Base-by-base conservation (phyloP, 208 protist genomes). In the Borovskyia barvae region DNA sequence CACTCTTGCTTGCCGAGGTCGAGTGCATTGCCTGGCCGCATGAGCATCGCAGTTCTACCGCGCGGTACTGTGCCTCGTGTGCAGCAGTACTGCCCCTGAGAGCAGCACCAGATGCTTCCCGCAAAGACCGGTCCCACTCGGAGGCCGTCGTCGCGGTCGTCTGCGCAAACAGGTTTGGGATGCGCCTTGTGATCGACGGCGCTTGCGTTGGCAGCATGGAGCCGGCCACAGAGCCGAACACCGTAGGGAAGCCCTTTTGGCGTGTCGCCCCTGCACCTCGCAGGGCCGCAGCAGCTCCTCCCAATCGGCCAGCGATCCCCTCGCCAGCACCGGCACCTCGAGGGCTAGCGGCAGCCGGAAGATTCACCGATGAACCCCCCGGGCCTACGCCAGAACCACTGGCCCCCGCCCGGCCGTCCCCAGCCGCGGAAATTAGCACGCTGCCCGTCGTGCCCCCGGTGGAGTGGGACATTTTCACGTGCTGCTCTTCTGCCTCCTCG, bases 1-100 rank as follows among this genome's bases (percentile, higher is more conserved):
- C 22, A 29, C 51, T 58, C 47, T 72, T 69, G 41, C 51, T 65
- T 3, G 41, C 42, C 20, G 75, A 53, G 11, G 75, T 80, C 7
- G 72, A 40, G 60, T 84, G 79, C 75, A 94, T 83, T 28, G 70
- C 53, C 72, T 84, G 70, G 22, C 87, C 81, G 46, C 87, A 94
- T 67, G 80, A 82, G 60, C 84, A 92, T 19, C 77, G 66, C 59
- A 94, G 69, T 55, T 87, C 74, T 19, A 92, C 76, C 22, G 37
- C 29, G 14, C 76, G 75, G n/a, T 53, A 37, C 1, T 25, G 36
- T 11, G 20, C 41, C 9, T 53, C 35, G 36, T n/a, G 24, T 25
- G 11, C 14, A 39, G n/a, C 36, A 5, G 3, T 8, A 4, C 7
- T 7, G 15, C 12, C 40, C n/a, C 43, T 46, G 36, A 26, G 29